Evolutionary conservation across 495 filamentous ascomycete species (phyloP), one percentile per base, ranked within the genome.

Genomic region (Penicillium lividum): DNA sequence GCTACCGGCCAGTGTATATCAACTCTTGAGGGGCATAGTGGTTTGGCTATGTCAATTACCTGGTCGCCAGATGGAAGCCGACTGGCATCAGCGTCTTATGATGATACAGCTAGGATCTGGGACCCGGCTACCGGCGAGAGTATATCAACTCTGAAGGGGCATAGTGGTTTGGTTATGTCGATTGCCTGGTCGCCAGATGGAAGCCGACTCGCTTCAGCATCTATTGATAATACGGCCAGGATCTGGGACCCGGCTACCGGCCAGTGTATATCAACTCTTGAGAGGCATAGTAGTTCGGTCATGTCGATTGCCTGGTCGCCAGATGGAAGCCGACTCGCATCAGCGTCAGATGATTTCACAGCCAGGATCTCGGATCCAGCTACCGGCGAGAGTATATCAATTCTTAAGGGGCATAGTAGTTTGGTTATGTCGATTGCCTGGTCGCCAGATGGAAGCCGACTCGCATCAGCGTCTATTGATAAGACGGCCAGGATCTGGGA

Each of bases 241-340:
- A 51, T 60, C 44, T 60, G 45, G 57, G 44, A 60, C 45, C 22
- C 18, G 1, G 46, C 43, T 3, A 55, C 45, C 7, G 38, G 51
- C 40, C 28, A 60, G 11, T 54, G 51, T 22, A 9, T 59, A 10
- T 48, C 52, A 13, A 67, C 40, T 5, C 57, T 64, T 27, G 7
- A 54, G n/a, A 54, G 61, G 13, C 45, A 64, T 54, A 49, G 53
- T 27, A 11, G 13, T 7, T 40, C 3, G 8, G 62, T 64, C 40
- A 28, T 0, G 3, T 54, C 51, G 15, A 49, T 54, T 18, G 48
- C 40, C 33, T 57, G 43, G 59, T 61, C 44, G 43, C 49, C 18
- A 25, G 36, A 53, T 43, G 36, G 36, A 53, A 53, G 51, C 36
- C 18, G 36, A 42, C 51, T 53, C 11, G 36, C 38, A 44, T 58